Percentiles rank a stretch among this genome's conserved stretches.
These are phyloP conservation scores for Colletotrichum sojae DNA, from an alignment of 2,329 filamentous ascomycete species.

Conservation along the genomic window DNA sequence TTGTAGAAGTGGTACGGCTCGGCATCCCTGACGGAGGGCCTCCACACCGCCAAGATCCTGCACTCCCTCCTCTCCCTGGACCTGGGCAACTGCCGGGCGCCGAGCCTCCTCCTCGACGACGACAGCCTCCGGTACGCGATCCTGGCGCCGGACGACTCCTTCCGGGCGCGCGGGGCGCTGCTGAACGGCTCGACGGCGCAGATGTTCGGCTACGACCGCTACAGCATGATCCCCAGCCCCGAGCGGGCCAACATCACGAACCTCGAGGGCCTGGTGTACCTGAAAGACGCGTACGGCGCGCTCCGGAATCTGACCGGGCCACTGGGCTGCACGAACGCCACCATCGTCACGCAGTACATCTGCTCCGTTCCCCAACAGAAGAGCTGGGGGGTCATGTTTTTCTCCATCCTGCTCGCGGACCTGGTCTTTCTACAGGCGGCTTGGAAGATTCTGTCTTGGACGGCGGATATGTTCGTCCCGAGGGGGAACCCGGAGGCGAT, in stretches of 20 bases:
- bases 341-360: slow-evolving; percentile 3
- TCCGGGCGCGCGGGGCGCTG: neutral
- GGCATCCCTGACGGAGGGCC: neutral
- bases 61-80: slow-evolving; percentile 9
- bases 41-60: slow-evolving; percentile 5
- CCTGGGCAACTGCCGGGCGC: neutral
- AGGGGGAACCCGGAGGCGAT: neutral
- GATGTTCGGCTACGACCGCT: neutral
- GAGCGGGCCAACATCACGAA: neutral
- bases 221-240: neutral
- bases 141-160: neutral
- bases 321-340: neutral
- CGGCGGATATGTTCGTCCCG: neutral
- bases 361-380: slow-evolving; percentile 9
- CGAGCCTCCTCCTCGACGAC: neutral
- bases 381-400: neutral
- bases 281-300: neutral
- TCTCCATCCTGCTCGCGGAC: neutral
- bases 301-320: neutral
- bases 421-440: slow-evolving; percentile 11
- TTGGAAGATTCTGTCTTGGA: neutral
- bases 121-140: neutral
- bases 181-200: neutral
- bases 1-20: neutral
- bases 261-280: neutral